Base-by-base conservation (phyloP, 163 green algal genomes). In the Chlamydomonas reinhardtii region DNA sequence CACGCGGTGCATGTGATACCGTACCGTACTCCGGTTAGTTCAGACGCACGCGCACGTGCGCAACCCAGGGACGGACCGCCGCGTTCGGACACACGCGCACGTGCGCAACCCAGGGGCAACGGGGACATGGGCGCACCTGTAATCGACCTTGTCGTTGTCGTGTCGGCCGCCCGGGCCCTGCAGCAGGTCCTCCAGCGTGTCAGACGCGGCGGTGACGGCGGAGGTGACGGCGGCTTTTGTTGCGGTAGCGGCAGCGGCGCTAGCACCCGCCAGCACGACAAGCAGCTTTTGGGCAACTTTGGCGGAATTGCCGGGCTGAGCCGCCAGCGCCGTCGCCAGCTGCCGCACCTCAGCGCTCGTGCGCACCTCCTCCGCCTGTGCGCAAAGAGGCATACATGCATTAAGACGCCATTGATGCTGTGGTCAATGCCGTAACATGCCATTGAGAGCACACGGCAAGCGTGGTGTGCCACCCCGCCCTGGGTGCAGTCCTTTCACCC, bases 131-230 rank as follows among this genome's bases (percentile, higher is more conserved):
- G 6, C 73, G 3, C 54, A 82, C 75, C 75, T 79, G 86, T 88
- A 90, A 48, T 90, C 79, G 15, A 54, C 16, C 37, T 76, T 37
- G 43, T 90, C 86, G 34, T 90, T 90, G 65, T 90, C 86, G 70
- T 90, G 86, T 4, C 86, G 39, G 11, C 86, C 86, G 4, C 86
- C 86, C 52, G 86, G 78, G 19, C 65, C 75, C 20, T 52, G 3
- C 68, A 77, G 16, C 54, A 89, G 35, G 56, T 80, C 78, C n/a
- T 81, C 68, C 32, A 84, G 37, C 12, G 48, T 31, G 14, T 24
- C 29, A 0, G 39, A 48, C 19, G 32, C 43, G 35, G 25, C 64
- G 34, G 31, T 59, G 71, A 16, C 27, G 32, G 72, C 69, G 56
- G 39, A 59, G 65, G 25, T 66, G 31, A 9, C 73, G 32, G 1